A percentile compares a stretch with the other conserved stretches of the same genome.
phyloP scores from a whole-genome alignment of 768 basidiomycete species.

The Kwoniella mangroviensis region DNA sequence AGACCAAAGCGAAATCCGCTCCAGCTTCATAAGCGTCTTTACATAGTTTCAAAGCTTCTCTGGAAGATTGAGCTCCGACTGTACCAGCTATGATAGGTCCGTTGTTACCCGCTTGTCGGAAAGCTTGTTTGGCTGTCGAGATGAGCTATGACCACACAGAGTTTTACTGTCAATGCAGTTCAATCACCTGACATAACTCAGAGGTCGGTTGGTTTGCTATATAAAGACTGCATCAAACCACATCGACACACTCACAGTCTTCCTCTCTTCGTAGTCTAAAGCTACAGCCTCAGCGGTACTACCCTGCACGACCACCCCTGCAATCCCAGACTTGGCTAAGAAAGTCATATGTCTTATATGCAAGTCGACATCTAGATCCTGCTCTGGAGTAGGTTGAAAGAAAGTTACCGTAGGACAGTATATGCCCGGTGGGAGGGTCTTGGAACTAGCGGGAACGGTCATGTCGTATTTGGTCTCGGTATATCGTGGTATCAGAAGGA shows the following conservation, averaged over 20 bases:
- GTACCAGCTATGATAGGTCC: constrained; percentile 47
- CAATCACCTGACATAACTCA: too few relatives aligned
- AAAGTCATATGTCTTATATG: constrained; percentile 56
- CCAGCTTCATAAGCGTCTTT: constrained; percentile 32
- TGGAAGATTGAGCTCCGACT: constrained; percentile 40
- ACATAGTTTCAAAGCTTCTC: constrained; percentile 29
- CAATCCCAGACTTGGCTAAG: constrained; percentile 51
- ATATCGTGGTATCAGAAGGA: neutral
- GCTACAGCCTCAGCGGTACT: constrained; percentile 55
- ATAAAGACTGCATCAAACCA: too few relatives aligned
- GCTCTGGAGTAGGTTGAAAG: constrained; percentile 52
- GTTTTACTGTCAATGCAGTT: too few relatives aligned
- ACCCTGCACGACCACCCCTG: constrained; percentile 51
- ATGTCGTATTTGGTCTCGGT: constrained; percentile 8
- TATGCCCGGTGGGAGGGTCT: constrained; percentile 39
- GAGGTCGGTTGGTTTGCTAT: too few relatives aligned
- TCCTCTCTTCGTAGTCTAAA: constrained; percentile 52
- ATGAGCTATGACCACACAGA: too few relatives aligned
- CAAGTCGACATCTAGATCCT: constrained; percentile 57
- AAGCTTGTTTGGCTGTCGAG: constrained; percentile 34
- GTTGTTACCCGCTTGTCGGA: constrained; percentile 27
- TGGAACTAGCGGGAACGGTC: constrained; percentile 15
- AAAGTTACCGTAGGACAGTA: constrained; percentile 55
- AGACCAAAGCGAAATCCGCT: constrained; percentile 39
- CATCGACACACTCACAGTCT: constrained; percentile 46